Conservation (phyloP, 176 grass and related monocot genomes). For the Saccharum officinarum region DNA sequence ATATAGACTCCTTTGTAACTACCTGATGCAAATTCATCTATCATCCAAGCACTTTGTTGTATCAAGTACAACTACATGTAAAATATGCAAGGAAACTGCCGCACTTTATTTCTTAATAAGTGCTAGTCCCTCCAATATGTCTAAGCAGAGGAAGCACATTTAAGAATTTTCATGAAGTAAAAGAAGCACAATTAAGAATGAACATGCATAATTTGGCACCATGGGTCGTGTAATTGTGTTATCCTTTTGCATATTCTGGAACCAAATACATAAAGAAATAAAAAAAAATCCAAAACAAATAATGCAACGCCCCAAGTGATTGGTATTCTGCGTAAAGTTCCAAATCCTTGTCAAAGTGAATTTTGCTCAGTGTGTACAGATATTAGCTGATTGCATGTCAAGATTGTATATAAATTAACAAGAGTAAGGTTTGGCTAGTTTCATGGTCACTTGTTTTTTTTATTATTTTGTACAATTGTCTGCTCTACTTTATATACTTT, state of each 20-base stretch:
- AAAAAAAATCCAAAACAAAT: neutral
- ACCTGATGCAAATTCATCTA: neutral
- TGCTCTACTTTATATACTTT: slow-evolving; percentile 27
- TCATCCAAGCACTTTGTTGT: neutral
- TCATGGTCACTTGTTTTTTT: slow-evolving; percentile 23
- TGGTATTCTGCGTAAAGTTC: slow-evolving; percentile 2
- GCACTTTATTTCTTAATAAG: slow-evolving; percentile 13
- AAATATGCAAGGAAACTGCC: slow-evolving; percentile 8
- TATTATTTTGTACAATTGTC: slow-evolving; percentile 12
- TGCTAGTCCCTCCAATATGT: neutral
- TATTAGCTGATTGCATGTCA: neutral
- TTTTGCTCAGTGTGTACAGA: slow-evolving; percentile 2
- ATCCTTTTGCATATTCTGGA: slow-evolving; percentile 5
- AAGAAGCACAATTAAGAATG: slow-evolving; percentile 5
- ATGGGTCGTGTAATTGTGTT: neutral
- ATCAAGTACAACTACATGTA: slow-evolving; percentile 22
- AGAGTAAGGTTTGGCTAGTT: slow-evolving; percentile 25
- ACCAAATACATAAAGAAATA: neutral
- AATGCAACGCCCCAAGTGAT: neutral
- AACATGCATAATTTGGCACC: neutral
- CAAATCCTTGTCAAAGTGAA: slow-evolving; percentile 26
- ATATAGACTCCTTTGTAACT: slow-evolving; percentile 5
- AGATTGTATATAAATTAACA: slow-evolving; percentile 6
- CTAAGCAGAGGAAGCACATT: neutral
- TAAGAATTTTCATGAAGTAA: neutral